Conservation (phyloP, 1,284 basidiomycete genomes). For the Cryptococcus wingfieldii region DNA sequence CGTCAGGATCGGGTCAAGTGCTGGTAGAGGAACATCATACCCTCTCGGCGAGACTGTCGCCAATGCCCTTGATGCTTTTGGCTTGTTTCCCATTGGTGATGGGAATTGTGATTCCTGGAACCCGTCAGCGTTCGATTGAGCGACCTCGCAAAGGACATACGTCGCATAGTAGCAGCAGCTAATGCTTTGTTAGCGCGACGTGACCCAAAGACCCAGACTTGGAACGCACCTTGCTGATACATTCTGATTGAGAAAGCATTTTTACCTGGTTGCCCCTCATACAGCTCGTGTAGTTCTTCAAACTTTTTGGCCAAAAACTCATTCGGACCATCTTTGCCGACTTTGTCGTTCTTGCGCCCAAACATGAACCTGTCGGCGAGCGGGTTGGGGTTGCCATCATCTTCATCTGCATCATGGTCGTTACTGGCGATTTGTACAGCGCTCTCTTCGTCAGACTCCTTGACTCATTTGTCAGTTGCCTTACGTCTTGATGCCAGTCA, state of each 20-base stretch:
- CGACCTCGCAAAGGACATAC: constrained; percentile 37
- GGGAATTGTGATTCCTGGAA: constrained; percentile 55
- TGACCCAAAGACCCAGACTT: neutral
- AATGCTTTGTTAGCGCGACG: neutral
- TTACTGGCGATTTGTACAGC: neutral
- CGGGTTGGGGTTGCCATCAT: constrained; percentile 13
- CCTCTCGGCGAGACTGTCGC: constrained; percentile 69
- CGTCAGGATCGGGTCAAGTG: neutral
- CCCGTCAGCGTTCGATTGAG: neutral
- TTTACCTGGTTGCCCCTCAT: constrained; percentile 37
- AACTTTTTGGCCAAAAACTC: constrained; percentile 44
- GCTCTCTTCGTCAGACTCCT: neutral
- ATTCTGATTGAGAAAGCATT: constrained; percentile 36
- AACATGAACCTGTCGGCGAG: constrained; percentile 33
- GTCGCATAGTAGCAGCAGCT: constrained; percentile 38
- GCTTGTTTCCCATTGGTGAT: constrained; percentile 65
- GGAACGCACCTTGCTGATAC: constrained; percentile 30
- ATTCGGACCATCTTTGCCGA: constrained; percentile 30
- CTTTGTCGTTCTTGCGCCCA: constrained; percentile 32
- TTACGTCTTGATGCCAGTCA: neutral
- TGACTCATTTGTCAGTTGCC: neutral
- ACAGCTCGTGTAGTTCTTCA: constrained; percentile 38
- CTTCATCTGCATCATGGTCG: constrained; percentile 1
- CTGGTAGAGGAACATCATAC: constrained; percentile 45
- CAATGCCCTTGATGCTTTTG: constrained; percentile 60